Evolutionary conservation across 2,329 filamentous ascomycete genomes (phyloP).

Genomic region (Sporothrix schenckii): DNA sequence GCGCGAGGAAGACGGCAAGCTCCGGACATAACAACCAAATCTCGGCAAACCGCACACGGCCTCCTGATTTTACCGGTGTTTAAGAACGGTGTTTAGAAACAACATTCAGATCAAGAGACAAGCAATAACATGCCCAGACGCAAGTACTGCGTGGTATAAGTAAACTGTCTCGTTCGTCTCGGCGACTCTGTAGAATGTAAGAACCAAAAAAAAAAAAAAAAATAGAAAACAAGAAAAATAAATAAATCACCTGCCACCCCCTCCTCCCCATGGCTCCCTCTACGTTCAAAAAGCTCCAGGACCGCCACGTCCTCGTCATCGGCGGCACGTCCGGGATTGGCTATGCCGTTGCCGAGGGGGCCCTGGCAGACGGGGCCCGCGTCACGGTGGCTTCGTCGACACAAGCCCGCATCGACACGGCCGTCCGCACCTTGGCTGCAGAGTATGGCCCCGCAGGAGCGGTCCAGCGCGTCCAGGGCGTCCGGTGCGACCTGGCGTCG

Average conservation of each 20-base stretch:
- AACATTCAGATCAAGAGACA: no score
- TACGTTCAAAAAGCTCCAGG: slow-evolving; percentile 43
- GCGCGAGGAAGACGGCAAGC: background rate
- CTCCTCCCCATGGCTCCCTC: slow-evolving; percentile 20
- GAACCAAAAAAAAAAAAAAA: no score
- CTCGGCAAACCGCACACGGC: background rate
- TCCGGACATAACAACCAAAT: background rate
- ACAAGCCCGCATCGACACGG: slow-evolving; percentile 50
- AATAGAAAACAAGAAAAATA: no score
- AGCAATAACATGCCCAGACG: no score
- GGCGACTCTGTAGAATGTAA: no score
- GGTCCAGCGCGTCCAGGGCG: slow-evolving; percentile 40
- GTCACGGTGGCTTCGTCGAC: slow-evolving; percentile 65
- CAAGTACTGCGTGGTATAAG: no score
- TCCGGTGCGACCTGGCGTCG: slow-evolving; percentile 41
- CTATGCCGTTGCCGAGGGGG: slow-evolving; percentile 61
- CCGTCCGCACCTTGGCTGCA: slow-evolving; percentile 43
- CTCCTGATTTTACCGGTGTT: no score
- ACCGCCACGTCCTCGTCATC: slow-evolving; percentile 58
- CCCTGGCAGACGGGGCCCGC: slow-evolving; percentile 57
- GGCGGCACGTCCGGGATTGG: slow-evolving; percentile 68
- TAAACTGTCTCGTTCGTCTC: no score
- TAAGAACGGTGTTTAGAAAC: no score
- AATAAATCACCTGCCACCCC: background rate
- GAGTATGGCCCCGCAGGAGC: slow-evolving; percentile 26